Conservation (phyloP, 371 early-diverging fungal genomes). For the Mycotypha africana region DNA sequence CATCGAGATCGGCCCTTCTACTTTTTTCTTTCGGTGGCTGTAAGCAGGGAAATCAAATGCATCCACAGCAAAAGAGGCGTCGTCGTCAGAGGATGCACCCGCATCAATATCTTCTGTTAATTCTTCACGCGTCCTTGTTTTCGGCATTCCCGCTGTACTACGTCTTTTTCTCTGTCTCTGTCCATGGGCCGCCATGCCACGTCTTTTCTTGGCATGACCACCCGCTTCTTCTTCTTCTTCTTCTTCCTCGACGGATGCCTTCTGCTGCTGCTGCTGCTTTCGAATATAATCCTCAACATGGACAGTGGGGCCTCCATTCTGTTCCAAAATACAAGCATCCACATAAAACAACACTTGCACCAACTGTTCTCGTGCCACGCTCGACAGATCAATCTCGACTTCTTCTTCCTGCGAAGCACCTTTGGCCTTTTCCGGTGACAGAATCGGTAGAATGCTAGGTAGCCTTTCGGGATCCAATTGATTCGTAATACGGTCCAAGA, state of each 20-base stretch:
- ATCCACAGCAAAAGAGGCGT: too few relatives aligned
- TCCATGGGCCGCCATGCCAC: too few relatives aligned
- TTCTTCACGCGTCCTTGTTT: constrained; percentile 14
- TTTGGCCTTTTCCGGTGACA: constrained; percentile 24
- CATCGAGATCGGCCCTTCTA: constrained; percentile 36
- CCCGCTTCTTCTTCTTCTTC: background rate
- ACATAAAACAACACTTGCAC: constrained; percentile 39
- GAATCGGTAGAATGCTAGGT: constrained; percentile 42
- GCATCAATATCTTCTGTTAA: constrained; percentile 19
- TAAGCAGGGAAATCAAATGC: too few relatives aligned
- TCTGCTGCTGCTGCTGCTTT: constrained; percentile 12
- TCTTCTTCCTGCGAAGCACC: constrained; percentile 23
- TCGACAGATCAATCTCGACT: constrained; percentile 46
- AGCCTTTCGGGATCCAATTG: constrained; percentile 35
- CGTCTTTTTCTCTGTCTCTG: constrained; percentile 4
- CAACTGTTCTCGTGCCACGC: constrained; percentile 38
- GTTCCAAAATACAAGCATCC: constrained; percentile 43
- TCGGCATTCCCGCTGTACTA: constrained; percentile 5
- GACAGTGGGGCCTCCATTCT: constrained; percentile 41
- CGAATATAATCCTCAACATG: constrained; percentile 30
- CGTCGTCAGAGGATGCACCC: constrained; percentile 13
- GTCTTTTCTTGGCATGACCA: too few relatives aligned
- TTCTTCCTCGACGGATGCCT: constrained; percentile 11
- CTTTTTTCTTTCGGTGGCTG: constrained; percentile 1
- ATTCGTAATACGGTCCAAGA: constrained; percentile 39